Conservation (phyloP, 129 eudicot genomes). For the Apium graveolens region DNA sequence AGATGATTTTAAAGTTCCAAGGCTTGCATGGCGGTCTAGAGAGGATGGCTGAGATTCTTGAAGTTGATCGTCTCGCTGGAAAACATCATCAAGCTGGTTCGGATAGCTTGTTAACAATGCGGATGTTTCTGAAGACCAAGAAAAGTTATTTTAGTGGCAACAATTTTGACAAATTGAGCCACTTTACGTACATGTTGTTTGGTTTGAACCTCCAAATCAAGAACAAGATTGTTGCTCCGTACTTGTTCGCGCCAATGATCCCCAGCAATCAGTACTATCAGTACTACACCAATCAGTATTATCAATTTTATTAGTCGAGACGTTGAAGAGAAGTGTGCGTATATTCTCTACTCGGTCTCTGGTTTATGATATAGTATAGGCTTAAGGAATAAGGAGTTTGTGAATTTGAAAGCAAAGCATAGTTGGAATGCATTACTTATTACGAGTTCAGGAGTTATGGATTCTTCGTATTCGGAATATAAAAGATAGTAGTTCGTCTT, state of each 20-base stretch:
- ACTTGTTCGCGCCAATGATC: neutral
- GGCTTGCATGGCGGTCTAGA: neutral
- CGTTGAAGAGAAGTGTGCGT: too few relatives aligned
- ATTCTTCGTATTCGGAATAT: too few relatives aligned
- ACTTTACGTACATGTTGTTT: neutral
- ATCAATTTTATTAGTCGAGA: neutral
- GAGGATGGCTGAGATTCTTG: neutral
- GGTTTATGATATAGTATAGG: too few relatives aligned
- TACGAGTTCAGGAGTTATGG: too few relatives aligned
- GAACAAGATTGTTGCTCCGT: neutral
- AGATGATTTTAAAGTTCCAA: neutral
- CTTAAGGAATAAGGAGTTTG: too few relatives aligned
- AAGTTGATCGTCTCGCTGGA: neutral
- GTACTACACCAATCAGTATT: neutral
- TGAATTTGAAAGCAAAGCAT: too few relatives aligned
- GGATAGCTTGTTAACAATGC: neutral
- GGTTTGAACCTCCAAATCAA: neutral
- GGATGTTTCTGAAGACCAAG: neutral
- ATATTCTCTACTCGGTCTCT: too few relatives aligned
- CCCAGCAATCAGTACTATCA: too few relatives aligned
- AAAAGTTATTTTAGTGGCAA: neutral
- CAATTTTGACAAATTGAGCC: neutral
- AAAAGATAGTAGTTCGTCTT: too few relatives aligned
- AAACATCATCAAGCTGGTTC: neutral
- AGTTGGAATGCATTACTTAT: too few relatives aligned